Percentiles rank a stretch among this genome's conserved stretches.
Conservation (phyloP, 306 rosid species). For the Chamaecrista fasciculata region DNA sequence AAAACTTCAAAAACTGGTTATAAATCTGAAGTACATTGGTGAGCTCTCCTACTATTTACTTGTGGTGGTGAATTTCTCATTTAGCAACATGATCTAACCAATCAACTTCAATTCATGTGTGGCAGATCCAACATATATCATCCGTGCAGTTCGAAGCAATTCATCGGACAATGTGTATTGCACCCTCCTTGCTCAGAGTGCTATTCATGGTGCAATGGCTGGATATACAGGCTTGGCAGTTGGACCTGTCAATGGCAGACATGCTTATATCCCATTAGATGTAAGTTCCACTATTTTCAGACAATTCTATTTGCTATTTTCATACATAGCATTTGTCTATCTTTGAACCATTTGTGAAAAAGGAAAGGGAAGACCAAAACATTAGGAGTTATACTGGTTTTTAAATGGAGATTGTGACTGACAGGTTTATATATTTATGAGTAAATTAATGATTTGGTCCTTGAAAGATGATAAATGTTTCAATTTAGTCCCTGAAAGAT, state of each 20-base stretch:
- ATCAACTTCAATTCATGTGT: not conserved
- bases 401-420: too few species aligned
- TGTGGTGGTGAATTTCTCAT: not conserved
- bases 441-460: too few species aligned
- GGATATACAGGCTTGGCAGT: constrained; percentile 57
- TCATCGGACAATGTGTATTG: constrained; percentile 55
- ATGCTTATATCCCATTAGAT: constrained; percentile 54
- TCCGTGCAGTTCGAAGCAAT: constrained; percentile 54
- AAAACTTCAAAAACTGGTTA: constrained; percentile 33
- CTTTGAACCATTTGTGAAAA: not conserved
- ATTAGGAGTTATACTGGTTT: too few species aligned
- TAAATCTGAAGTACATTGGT: constrained; percentile 61
- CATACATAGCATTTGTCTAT: too few species aligned
- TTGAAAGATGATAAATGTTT: too few species aligned
- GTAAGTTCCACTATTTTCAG: constrained; percentile 31
- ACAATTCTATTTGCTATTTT: not conserved
- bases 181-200: constrained; percentile 59
- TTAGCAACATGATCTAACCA: not conserved
- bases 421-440: too few species aligned
- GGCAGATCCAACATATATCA: constrained; percentile 68
- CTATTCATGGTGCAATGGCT: constrained; percentile 61
- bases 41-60: not conserved
- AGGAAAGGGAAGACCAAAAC: not conserved
- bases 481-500: too few species aligned
- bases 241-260: constrained; percentile 53